Conservation (phyloP, 192 early-diverging fungal species). For the Chytriomyces sp. region DNA sequence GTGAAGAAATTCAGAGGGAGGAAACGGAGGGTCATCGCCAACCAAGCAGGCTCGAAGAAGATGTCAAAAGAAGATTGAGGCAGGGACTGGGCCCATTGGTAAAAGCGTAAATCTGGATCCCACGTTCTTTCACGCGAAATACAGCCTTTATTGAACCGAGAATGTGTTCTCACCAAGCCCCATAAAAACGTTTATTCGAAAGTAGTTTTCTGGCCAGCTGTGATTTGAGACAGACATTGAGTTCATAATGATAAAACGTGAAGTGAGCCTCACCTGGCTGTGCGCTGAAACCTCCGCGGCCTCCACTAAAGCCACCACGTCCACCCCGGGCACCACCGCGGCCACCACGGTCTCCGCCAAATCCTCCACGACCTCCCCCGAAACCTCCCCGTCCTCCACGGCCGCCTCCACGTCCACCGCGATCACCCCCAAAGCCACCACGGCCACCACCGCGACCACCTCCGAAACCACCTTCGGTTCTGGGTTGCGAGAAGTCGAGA, state of each 20-base stretch:
- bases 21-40: neutral
- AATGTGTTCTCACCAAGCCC: neutral
- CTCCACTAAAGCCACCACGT: slow-evolving; percentile 36
- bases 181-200: slow-evolving; percentile 28
- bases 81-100: neutral
- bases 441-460: slow-evolving; percentile 43
- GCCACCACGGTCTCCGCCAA: slow-evolving; percentile 43
- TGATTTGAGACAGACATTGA: neutral
- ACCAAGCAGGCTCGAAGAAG: neutral
- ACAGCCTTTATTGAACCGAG: neutral
- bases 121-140: too few species aligned
- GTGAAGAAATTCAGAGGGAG: slow-evolving; percentile 32
- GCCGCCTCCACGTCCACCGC: slow-evolving; percentile 54
- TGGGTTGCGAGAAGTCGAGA: slow-evolving; percentile 69
- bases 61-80: neutral
- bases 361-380: slow-evolving; percentile 52
- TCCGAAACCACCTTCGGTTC: slow-evolving; percentile 37
- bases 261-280: neutral
- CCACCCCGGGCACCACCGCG: slow-evolving; percentile 39
- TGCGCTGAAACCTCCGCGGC: slow-evolving; percentile 30
- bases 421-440: slow-evolving; percentile 45
- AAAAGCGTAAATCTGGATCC: neutral
- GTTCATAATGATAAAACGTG: neutral
- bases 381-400: slow-evolving; percentile 49
- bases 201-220: slow-evolving; percentile 44